Conservation (phyloP, 1,139 yeast genomes). For the Saccharomyces hybrid region DNA sequence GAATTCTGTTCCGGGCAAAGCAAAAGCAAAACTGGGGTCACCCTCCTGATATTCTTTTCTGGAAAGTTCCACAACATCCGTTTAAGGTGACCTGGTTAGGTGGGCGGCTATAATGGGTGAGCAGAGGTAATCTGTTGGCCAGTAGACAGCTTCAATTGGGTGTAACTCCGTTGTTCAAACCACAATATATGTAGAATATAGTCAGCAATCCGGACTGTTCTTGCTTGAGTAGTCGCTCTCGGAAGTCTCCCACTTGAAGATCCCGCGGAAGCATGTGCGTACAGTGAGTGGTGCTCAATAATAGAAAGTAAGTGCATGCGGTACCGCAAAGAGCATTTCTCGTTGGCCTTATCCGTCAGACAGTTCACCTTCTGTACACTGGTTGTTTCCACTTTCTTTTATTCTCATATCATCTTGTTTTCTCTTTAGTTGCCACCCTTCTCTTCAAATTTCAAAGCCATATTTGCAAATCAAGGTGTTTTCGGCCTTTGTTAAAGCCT, state of each 20-base stretch:
- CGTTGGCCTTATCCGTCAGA: not conserved
- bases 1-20: not conserved
- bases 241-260: not conserved
- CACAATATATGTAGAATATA: not conserved
- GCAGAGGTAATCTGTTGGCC: not conserved
- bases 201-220: not conserved
- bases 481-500: not conserved
- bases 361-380: not conserved
- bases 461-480: not conserved
- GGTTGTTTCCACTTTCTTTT: not conserved
- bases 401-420: not conserved
- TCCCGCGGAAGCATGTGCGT: not conserved
- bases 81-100: not conserved
- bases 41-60: not conserved
- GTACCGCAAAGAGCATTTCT: not conserved
- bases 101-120: not conserved
- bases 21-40: not conserved
- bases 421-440: not conserved
- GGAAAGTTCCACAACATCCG: not conserved
- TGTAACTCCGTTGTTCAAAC: not conserved
- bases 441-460: not conserved
- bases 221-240: not conserved
- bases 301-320: not conserved
- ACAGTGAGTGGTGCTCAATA: not conserved
- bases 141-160: not conserved